Conservation (phyloP, 805 yeast genomes). For the Candida krabiensis region DNA sequence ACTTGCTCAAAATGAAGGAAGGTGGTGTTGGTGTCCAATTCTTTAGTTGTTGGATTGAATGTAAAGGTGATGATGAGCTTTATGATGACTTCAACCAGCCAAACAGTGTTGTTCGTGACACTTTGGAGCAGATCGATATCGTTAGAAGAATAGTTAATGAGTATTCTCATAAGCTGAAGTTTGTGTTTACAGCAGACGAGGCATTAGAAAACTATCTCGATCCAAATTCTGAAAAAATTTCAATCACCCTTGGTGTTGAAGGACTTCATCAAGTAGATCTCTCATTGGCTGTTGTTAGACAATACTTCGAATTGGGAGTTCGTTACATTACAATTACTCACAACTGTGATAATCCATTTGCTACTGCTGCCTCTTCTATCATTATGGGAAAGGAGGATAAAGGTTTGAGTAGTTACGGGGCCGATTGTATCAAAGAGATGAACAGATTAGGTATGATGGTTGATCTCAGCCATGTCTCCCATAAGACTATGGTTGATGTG, state of each 20-base stretch:
- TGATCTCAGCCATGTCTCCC: constrained; percentile 51
- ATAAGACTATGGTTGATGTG: constrained; percentile 49
- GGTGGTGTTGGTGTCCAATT: constrained; percentile 52
- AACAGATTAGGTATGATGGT: constrained; percentile 56
- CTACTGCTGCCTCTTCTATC: constrained; percentile 52
- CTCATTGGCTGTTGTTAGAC: constrained; percentile 49
- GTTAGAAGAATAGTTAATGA: constrained; percentile 43
- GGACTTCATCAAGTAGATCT: constrained; percentile 54
- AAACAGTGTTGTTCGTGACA: constrained; percentile 48
- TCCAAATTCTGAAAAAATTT: constrained; percentile 33
- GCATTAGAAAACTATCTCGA: constrained; percentile 37
- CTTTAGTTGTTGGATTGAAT: constrained; percentile 50
- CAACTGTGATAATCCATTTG: constrained; percentile 58
- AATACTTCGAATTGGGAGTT: constrained; percentile 51
- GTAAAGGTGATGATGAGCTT: constrained; percentile 39
- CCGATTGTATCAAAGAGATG: constrained; percentile 46
- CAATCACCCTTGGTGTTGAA: constrained; percentile 52
- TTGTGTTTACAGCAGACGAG: constrained; percentile 42
- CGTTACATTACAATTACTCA: constrained; percentile 54
- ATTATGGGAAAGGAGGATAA: constrained; percentile 45
- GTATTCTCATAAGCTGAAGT: constrained; percentile 39
- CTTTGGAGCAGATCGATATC: constrained; percentile 55
- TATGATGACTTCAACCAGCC: constrained; percentile 46
- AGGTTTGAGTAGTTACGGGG: constrained; percentile 45
- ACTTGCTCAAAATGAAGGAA: constrained; percentile 38